phyloP scores from a whole-genome alignment of 202 grass and related monocot species.

The Schoenoplectus tabernaemontani region DNA sequence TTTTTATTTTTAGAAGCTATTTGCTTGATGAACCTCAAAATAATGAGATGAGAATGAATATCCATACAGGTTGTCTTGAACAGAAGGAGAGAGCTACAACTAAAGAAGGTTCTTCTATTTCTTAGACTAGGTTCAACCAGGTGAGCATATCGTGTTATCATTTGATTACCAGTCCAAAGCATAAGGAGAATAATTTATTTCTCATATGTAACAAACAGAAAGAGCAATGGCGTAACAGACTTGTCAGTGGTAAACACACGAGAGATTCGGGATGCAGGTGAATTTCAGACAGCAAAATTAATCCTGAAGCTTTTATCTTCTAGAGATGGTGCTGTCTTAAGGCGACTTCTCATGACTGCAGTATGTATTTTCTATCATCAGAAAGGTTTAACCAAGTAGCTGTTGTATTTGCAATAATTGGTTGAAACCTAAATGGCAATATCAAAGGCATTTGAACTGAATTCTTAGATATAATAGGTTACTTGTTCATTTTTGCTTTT shows the following conservation, averaged over 20 bases:
- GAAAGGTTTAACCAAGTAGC: neutral
- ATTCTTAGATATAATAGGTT: neutral
- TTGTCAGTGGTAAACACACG: conserved; percentile 29
- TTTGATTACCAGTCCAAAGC: conserved; percentile 8
- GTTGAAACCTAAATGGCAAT: neutral
- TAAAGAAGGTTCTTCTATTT: conserved; percentile 65
- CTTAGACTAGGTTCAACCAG: conserved; percentile 54
- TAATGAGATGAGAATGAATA: conserved; percentile 21
- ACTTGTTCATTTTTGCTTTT: neutral
- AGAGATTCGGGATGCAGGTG: conserved; percentile 24
- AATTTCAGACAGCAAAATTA: conserved; percentile 44
- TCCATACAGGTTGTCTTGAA: conserved; percentile 59
- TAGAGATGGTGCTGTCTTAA: conserved; percentile 56
- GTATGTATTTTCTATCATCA: conserved; percentile 33
- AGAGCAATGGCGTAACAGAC: conserved; percentile 21
- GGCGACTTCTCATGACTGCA: conserved; percentile 73
- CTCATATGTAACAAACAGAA: conserved; percentile 17
- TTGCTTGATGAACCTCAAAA: neutral
- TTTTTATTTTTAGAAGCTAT: neutral
- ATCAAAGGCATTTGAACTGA: neutral
- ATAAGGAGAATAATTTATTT: conserved; percentile 1
- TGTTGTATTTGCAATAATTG: neutral
- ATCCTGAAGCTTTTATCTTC: conserved; percentile 61
- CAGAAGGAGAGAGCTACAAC: conserved; percentile 68
- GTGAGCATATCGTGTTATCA: conserved; percentile 30